phyloP scores from a whole-genome alignment of 441 rosid species.

The Theobroma grandiflorum region DNA sequence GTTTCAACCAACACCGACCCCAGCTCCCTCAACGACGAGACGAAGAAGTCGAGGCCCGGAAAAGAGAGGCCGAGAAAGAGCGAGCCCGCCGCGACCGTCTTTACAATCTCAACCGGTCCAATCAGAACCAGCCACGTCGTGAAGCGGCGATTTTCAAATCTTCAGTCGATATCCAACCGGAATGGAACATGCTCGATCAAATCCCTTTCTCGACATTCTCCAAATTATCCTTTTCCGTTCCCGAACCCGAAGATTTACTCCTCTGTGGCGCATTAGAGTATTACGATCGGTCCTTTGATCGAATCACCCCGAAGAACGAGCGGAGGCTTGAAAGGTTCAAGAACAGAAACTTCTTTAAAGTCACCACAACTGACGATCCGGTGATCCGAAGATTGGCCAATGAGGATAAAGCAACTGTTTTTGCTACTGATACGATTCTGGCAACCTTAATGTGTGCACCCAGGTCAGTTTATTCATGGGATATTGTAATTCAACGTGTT shows the following conservation, averaged over 20 bases:
- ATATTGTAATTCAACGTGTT: slow-evolving; percentile 82
- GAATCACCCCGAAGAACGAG: slow-evolving; percentile 82
- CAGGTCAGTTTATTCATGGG: slow-evolving; percentile 91
- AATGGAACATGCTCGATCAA: slow-evolving; percentile 96
- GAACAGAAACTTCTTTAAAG: slow-evolving; percentile 86
- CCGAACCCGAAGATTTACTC: slow-evolving; percentile 83
- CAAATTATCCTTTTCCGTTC: slow-evolving; percentile 70
- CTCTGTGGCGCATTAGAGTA: slow-evolving; percentile 77
- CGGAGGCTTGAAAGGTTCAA: slow-evolving; percentile 83
- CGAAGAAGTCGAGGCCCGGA: slow-evolving; percentile 86
- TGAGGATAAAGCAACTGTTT: slow-evolving; percentile 90
- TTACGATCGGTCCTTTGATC: slow-evolving; percentile 71
- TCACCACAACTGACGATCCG: slow-evolving; percentile 93
- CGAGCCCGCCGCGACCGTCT: slow-evolving; percentile 88
- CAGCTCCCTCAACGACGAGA: slow-evolving; percentile 94
- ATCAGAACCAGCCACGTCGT: slow-evolving; percentile 68
- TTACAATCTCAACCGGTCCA: slow-evolving; percentile 67
- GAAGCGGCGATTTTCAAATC: slow-evolving; percentile 83
- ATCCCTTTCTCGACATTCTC: slow-evolving; percentile 86
- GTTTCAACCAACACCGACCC: slow-evolving; percentile 69
- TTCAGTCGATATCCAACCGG: slow-evolving; percentile 89
- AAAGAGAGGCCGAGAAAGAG: slow-evolving; percentile 90
- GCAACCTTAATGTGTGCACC: slow-evolving; percentile 86
- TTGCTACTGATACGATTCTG: slow-evolving; percentile 83
- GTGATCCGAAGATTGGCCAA: slow-evolving; percentile 81